Conservation (phyloP, 148 eudicot species). For the Oxyria digyna region DNA sequence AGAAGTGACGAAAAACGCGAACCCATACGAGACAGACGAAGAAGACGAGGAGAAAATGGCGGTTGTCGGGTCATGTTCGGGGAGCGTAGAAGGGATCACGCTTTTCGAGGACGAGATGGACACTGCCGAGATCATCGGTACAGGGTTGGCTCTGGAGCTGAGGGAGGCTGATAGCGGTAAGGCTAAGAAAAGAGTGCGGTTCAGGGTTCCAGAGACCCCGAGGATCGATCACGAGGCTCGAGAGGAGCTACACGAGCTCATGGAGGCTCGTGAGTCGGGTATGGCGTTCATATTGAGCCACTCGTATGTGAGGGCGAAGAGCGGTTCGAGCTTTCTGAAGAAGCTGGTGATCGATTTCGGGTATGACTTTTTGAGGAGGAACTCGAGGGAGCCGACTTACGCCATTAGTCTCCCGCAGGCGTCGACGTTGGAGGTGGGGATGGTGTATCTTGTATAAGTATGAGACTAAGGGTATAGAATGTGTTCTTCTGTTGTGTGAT, state of each 20-base stretch:
- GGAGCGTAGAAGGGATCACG: slow-evolving; percentile 37
- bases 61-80: slow-evolving; percentile 67
- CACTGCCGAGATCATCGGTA: slow-evolving; percentile 11
- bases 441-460: slow-evolving; percentile 58
- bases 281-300: slow-evolving; percentile 84
- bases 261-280: slow-evolving; percentile 87
- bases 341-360: slow-evolving; percentile 61
- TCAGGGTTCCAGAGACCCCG: slow-evolving; percentile 64
- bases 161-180: neutral
- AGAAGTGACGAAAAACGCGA: neutral
- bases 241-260: slow-evolving; percentile 64
- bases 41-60: slow-evolving; percentile 46
- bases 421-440: slow-evolving; percentile 92
- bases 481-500: neutral
- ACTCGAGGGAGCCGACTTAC: slow-evolving; percentile 46
- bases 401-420: slow-evolving; percentile 84
- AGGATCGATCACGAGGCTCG: slow-evolving; percentile 30
- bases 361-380: slow-evolving; percentile 87
- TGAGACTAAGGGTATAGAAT: no score
- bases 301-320: slow-evolving; percentile 74
- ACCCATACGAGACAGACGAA: slow-evolving; percentile 7
- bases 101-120: slow-evolving; percentile 24
- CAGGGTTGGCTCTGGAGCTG: slow-evolving; percentile 27
- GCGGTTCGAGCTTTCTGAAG: slow-evolving; percentile 62
- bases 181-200: slow-evolving; percentile 58